Evolutionary conservation across 1,139 yeast species (phyloP).

Genomic region (Candida labiduridarum): DNA sequence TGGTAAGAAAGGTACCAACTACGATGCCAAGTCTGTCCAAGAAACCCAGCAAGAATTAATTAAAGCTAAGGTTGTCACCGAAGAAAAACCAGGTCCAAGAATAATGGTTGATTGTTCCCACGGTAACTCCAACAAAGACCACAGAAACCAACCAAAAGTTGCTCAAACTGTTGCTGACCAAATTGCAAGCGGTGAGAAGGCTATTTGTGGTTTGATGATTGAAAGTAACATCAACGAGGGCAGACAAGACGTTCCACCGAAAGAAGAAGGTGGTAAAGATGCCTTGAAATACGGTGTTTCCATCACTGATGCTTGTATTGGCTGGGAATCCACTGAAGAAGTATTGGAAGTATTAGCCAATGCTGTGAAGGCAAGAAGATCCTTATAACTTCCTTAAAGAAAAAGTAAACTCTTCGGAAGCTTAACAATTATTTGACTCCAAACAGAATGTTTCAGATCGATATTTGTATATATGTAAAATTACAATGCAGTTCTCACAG

Average conservation of each 20-base stretch:
- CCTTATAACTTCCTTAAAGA: constrained; percentile 14
- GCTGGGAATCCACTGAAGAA: constrained; percentile 84
- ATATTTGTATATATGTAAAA: background rate
- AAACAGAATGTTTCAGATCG: constrained; percentile 5
- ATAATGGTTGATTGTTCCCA: constrained; percentile 97
- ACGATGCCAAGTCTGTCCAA: constrained; percentile 75
- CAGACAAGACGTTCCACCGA: constrained; percentile 75
- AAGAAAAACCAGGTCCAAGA: constrained; percentile 38
- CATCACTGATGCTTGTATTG: constrained; percentile 94
- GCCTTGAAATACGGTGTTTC: constrained; percentile 92
- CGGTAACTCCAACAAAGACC: constrained; percentile 94
- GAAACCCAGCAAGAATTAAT: constrained; percentile 63
- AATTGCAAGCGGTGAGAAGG: constrained; percentile 74
- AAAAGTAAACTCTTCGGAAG: background rate
- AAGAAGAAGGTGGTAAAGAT: constrained; percentile 55
- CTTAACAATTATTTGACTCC: too few species aligned
- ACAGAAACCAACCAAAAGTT: constrained; percentile 91
- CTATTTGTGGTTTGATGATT: constrained; percentile 91
- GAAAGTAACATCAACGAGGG: constrained; percentile 94
- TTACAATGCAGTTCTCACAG: background rate
- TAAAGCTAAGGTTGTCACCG: constrained; percentile 33
- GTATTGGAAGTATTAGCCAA: constrained; percentile 78
- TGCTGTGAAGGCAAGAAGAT: constrained; percentile 83
- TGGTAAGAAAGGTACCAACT: constrained; percentile 92
- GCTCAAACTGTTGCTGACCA: constrained; percentile 79